Evolutionary conservation across 169 alveolate genomes (phyloP).

Genomic region (Plasmodium gaboni): DNA sequence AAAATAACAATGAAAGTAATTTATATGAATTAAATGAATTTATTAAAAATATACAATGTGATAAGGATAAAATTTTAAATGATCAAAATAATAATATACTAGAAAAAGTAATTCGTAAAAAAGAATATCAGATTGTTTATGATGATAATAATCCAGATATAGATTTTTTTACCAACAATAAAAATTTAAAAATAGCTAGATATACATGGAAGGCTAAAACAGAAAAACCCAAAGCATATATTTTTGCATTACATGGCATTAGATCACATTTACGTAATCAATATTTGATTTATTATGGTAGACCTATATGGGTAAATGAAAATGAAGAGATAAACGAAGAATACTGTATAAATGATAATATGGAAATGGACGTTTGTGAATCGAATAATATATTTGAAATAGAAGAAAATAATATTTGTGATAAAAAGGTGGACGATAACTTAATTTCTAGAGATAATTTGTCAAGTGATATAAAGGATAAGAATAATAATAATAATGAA

Average conservation of each 20-base stretch:
- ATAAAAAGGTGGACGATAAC: not conserved
- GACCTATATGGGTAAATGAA: slow-evolving; percentile 45
- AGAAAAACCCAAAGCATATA: slow-evolving; percentile 78
- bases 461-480: not conserved
- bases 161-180: slow-evolving; percentile 79
- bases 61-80: too few relatives aligned
- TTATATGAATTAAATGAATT: too few relatives aligned
- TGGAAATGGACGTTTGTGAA: too few relatives aligned
- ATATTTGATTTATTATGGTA: slow-evolving; percentile 76
- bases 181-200: slow-evolving; percentile 80
- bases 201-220: slow-evolving; percentile 68
- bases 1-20: too few relatives aligned
- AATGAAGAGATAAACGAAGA: not conserved
- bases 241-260: slow-evolving; percentile 83
- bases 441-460: not conserved
- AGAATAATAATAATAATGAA: too few relatives aligned
- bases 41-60: too few relatives aligned
- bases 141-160: slow-evolving; percentile 77
- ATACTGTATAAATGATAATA: not conserved
- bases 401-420: not conserved
- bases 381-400: too few relatives aligned
- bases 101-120: not conserved
- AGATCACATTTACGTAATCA: slow-evolving; percentile 81
- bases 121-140: not conserved
- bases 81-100: too few relatives aligned